Evolutionary conservation across 345 rosid species (phyloP).

Genomic region (Arabis alpina): DNA sequence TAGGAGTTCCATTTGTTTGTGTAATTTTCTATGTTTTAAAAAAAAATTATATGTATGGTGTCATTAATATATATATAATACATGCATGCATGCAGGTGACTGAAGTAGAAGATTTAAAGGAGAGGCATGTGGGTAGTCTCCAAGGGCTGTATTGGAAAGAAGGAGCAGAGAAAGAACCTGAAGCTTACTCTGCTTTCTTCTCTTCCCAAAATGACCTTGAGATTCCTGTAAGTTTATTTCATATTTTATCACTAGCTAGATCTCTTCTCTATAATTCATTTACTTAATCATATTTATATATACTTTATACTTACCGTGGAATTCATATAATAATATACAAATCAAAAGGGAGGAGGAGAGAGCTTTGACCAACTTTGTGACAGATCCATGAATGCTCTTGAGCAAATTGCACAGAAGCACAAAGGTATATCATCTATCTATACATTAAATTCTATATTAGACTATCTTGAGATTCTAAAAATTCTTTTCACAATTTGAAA

Average conservation of each 20-base stretch:
- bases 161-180: slow-evolving; percentile 45
- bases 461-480: too few relatives aligned
- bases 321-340: not conserved
- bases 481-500: too few relatives aligned
- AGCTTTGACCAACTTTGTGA: slow-evolving; percentile 48
- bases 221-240: slow-evolving; percentile 34
- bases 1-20: not conserved
- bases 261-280: not conserved
- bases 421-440: slow-evolving; percentile 24
- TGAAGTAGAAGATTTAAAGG: slow-evolving; percentile 43
- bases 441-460: too few relatives aligned
- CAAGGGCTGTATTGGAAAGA: slow-evolving; percentile 46
- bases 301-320: not conserved
- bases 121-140: slow-evolving; percentile 44
- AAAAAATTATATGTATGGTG: not conserved
- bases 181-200: slow-evolving; percentile 46
- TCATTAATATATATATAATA: not conserved
- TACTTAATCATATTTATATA: not conserved
- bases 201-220: slow-evolving; percentile 44
- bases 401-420: slow-evolving; percentile 43
- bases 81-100: slow-evolving; percentile 21
- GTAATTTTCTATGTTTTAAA: not conserved
- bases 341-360: slow-evolving; percentile 46
- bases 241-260: not conserved
- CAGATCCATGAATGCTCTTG: slow-evolving; percentile 44